A percentile compares a stretch with the other conserved stretches of the same genome.
phyloP scores from a whole-genome alignment of 306 rosid genomes.

The Coriaria nepalensis region DNA sequence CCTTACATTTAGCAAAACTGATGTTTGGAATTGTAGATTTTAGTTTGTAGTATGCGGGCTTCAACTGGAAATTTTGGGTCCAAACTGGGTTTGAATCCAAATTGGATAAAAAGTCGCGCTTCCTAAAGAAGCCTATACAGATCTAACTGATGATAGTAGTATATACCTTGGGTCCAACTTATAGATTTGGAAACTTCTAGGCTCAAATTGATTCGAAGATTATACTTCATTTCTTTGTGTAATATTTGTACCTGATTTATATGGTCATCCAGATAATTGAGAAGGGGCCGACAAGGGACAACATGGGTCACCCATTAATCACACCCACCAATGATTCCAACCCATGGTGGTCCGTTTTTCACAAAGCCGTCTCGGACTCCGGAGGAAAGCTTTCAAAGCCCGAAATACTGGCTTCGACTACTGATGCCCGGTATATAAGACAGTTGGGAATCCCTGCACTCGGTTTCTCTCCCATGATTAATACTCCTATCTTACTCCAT shows the following conservation, averaged over 20 bases:
- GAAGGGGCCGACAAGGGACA: conserved; percentile 57
- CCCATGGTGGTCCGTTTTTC: conserved; percentile 85
- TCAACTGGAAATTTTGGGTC: no score
- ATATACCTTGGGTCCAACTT: no score
- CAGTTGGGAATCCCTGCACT: conserved; percentile 67
- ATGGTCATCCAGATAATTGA: conserved; percentile 35
- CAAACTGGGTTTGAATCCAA: neutral
- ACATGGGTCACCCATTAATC: conserved; percentile 49
- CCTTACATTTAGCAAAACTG: no score
- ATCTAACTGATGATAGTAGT: neutral
- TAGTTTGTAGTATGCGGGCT: no score
- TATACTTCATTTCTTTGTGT: neutral
- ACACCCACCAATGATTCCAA: conserved; percentile 61
- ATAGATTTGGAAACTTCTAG: no score
- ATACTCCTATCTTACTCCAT: conserved; percentile 85
- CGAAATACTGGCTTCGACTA: conserved; percentile 72
- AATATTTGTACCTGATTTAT: neutral
- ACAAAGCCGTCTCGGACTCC: conserved; percentile 44
- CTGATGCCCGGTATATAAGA: conserved; percentile 58
- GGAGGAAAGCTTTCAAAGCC: conserved; percentile 79
- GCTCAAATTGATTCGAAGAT: no score
- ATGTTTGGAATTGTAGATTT: no score
- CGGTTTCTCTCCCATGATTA: conserved; percentile 87
- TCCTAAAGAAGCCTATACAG: neutral
- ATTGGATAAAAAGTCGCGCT: neutral